Conservation (phyloP, 2,329 filamentous ascomycete genomes). For the Penicillium frequentans region DNA sequence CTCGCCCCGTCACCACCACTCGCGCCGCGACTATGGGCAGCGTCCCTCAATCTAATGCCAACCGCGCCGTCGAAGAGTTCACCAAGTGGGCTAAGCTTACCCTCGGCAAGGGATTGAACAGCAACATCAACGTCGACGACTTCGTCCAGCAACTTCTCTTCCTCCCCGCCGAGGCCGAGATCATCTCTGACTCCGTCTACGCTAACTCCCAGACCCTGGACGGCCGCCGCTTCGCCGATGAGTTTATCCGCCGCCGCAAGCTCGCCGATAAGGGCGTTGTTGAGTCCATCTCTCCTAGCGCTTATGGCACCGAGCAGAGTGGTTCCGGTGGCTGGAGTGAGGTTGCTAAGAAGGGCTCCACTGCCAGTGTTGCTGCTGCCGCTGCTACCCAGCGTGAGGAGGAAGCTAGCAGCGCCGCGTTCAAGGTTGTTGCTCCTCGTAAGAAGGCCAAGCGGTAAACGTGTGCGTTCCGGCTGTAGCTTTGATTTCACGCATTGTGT, state of each 20-base stretch:
- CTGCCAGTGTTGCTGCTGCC: conserved; percentile 22
- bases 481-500: background rate
- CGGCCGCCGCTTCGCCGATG: conserved; percentile 87
- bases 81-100: conserved; percentile 86
- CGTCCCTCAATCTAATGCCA: conserved; percentile 44
- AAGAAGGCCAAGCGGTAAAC: conserved; percentile 81
- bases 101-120: conserved; percentile 70
- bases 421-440: conserved; percentile 87
- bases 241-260: conserved; percentile 90
- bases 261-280: conserved; percentile 89
- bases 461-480: conserved; percentile 6
- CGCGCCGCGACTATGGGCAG: conserved; percentile 49
- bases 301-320: conserved; percentile 50
- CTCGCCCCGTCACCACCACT: conserved; percentile 57
- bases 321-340: conserved; percentile 83
- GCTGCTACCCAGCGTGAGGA: conserved; percentile 46
- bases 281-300: conserved; percentile 59
- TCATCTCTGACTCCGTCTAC: conserved; percentile 91
- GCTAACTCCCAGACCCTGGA: conserved; percentile 85
- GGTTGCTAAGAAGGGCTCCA: conserved; percentile 86
- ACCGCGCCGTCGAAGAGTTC: conserved; percentile 83
- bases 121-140: conserved; percentile 70
- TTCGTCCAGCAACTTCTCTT: conserved; percentile 75
- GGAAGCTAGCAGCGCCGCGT: conserved; percentile 57
- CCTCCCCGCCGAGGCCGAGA: conserved; percentile 72